Base-by-base conservation (phyloP, 106 monocot genomes). In the Dendrobium huoshanense region DNA sequence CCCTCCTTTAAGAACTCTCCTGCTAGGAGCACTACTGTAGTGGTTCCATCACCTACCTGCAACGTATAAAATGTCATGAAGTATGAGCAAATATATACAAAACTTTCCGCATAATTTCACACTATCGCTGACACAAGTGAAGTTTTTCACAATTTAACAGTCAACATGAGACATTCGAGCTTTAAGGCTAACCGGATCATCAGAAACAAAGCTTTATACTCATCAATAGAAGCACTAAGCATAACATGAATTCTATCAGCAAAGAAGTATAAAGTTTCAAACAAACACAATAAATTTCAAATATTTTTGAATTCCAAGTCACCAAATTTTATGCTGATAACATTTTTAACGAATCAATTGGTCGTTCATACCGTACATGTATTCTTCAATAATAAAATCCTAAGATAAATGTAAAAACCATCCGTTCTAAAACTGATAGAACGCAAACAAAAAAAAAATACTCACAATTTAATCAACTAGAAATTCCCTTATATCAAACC, bases 21-120 rank as follows among this genome's bases (percentile, higher is more conserved):
- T 59, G 99, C 99, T 79, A 99, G 87, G 87, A 99, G 95, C 81
- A 99, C 99, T 0, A 99, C 99, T 7, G 92, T 99, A 33, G 99
- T 99, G 45, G 98, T 98, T 79, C 95, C 99, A 93, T 99, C 99
- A 87, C 99, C 99, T 80, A 99, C 99, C 99, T 99, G 54, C 42
- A 80, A 48, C 43, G 3, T 20, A 76, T 22, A 55, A 70, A 70
- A 70, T 10, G 33, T 3, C 24, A 8, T 9, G 25, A 68, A 2
- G 1, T 31, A 20, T 61, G 20, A 61, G 4, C 20, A 25, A 4
- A 65, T 8, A 65, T 25, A 70, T 37, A 70, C 70, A 70, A 27
- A 70, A 70, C 4, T 70, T 22, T 61, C 20, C 22, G 22, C 22
- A 22, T 8, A 61, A 22, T 61, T 19, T 61, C 61, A 19, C 15